Conservation (phyloP, 2,329 filamentous ascomycete genomes). For the Pyricularia pennisetigena region DNA sequence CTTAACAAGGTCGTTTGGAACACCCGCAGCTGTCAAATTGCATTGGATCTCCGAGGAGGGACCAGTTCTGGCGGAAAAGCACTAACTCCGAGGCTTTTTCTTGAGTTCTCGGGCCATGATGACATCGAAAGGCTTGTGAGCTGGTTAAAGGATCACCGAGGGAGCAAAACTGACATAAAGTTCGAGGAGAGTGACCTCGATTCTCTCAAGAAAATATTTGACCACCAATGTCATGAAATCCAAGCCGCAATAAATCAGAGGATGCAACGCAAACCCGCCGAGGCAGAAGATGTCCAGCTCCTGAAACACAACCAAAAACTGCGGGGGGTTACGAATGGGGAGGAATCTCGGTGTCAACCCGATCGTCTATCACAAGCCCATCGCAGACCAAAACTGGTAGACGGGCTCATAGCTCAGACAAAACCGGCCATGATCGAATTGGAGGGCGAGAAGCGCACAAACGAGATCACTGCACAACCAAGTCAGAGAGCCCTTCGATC, state of each 20-base stretch:
- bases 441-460: not conserved
- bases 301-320: not conserved
- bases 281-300: not conserved
- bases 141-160: constrained; percentile 1
- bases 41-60: not conserved
- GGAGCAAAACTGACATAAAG: not conserved
- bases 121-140: constrained; percentile 3
- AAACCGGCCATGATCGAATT: not conserved
- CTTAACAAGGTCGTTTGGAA: not conserved
- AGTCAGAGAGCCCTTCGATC: not conserved
- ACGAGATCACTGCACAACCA: not conserved
- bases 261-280: not conserved
- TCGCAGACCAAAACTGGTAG: not conserved
- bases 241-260: not conserved
- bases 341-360: not conserved
- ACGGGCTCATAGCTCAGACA: not conserved
- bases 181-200: not conserved
- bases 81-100: constrained; percentile 1
- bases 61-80: not conserved
- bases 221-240: not conserved
- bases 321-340: not conserved
- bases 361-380: not conserved
- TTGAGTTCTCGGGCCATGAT: constrained; percentile 3
- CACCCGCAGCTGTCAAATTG: not conserved
- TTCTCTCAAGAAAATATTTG: not conserved